Conservation (phyloP, 2,329 filamentous ascomycete species). For the Colletotrichum truncatum region DNA sequence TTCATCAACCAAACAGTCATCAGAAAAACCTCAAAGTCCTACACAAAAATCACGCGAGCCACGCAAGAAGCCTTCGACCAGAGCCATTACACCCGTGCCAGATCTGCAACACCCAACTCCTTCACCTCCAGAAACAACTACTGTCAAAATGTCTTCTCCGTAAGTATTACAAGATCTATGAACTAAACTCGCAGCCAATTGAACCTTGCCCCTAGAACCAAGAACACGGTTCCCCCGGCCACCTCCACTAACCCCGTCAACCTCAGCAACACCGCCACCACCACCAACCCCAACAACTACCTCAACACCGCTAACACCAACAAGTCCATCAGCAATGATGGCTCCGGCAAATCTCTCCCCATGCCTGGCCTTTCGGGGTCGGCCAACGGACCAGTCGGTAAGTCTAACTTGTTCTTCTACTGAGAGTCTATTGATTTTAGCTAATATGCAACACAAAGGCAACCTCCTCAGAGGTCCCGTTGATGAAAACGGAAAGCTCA, state of each 20-base stretch:
- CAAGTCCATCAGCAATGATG: slow-evolving; percentile 50
- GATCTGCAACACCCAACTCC: slow-evolving; percentile 45
- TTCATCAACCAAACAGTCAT: background rate
- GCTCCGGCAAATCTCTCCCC: slow-evolving; percentile 46
- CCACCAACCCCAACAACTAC: slow-evolving; percentile 14
- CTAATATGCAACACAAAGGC: slow-evolving; percentile 42
- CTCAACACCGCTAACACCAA: slow-evolving; percentile 24
- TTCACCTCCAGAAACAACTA: slow-evolving; percentile 33
- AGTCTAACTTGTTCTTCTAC: background rate
- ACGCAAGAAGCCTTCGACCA: slow-evolving; percentile 51
- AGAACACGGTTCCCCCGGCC: slow-evolving; percentile 41
- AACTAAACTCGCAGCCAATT: slow-evolving; percentile 47
- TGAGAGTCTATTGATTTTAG: rapidly evolving
- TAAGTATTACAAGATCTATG: slow-evolving; percentile 34
- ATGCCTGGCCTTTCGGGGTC: slow-evolving; percentile 47
- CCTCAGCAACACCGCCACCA: slow-evolving; percentile 8
- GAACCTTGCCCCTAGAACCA: slow-evolving; percentile 37
- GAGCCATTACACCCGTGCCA: slow-evolving; percentile 59
- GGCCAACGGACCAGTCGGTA: slow-evolving; percentile 40
- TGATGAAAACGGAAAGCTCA: slow-evolving; percentile 65
- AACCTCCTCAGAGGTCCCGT: slow-evolving; percentile 66
- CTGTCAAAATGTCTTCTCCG: slow-evolving; percentile 47
- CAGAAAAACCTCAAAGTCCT: slow-evolving; percentile 40
- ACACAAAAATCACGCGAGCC: too few species aligned
- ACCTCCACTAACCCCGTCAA: slow-evolving; percentile 35